phyloP scores from a whole-genome alignment of 2,329 filamentous ascomycete genomes.

The Fusarium goolgardi region DNA sequence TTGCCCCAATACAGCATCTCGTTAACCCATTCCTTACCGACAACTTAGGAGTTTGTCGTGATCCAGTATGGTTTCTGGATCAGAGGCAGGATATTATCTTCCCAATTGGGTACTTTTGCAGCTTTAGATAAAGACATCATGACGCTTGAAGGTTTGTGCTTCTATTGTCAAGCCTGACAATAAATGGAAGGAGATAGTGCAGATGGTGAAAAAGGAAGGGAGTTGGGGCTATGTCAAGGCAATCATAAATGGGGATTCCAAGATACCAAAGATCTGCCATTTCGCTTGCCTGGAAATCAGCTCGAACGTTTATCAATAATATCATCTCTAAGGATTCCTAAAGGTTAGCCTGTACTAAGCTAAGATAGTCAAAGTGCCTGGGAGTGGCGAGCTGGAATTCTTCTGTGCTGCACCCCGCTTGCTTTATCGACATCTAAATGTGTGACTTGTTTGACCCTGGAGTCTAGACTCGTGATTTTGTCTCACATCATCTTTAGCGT shows the following conservation, averaged over 20 bases:
- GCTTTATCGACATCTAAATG: background rate
- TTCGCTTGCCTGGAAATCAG: background rate
- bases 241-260: background rate
- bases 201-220: background rate
- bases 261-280: background rate
- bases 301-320: background rate
- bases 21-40: background rate
- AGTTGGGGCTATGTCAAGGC: background rate
- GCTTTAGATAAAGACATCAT: background rate
- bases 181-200: background rate
- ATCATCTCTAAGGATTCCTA: background rate
- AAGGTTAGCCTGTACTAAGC: background rate
- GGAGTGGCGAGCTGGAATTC: constrained; percentile 1
- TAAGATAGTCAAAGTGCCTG: background rate
- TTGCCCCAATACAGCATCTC: background rate
- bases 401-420: background rate
- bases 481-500: background rate
- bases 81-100: background rate
- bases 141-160: too few relatives aligned
- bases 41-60: background rate
- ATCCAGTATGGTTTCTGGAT: constrained; percentile 1
- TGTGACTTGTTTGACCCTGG: background rate
- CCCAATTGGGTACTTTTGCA: background rate
- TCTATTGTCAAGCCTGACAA: background rate
- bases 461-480: background rate